Evolutionary conservation across 2,329 filamentous ascomycete species (phyloP).

Genomic region (Calonectria naviculata): DNA sequence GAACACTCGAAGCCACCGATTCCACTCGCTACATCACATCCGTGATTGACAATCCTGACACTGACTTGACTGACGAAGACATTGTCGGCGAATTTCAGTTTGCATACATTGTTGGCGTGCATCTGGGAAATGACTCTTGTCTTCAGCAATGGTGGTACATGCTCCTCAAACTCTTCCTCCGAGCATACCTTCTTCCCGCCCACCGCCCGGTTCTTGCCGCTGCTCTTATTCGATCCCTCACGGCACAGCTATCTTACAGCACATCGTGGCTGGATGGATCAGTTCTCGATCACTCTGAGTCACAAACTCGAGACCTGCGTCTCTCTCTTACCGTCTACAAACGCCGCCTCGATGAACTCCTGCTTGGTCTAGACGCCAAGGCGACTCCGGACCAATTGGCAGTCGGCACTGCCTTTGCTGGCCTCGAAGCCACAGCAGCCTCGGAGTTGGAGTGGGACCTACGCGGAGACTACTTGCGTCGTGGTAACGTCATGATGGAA

Average conservation of each 20-base stretch:
- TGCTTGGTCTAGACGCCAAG: slow-evolving; percentile 48
- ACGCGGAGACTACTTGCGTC: slow-evolving; percentile 58
- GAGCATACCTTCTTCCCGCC: slow-evolving; percentile 58
- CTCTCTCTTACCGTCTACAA: slow-evolving; percentile 65
- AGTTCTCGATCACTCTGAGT: slow-evolving; percentile 51
- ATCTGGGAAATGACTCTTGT: slow-evolving; percentile 68
- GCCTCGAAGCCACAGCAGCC: slow-evolving; percentile 45
- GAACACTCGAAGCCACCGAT: slow-evolving; percentile 58
- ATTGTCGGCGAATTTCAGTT: slow-evolving; percentile 71
- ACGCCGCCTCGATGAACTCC: slow-evolving; percentile 60
- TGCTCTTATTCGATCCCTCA: slow-evolving; percentile 61
- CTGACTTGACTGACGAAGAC: slow-evolving; percentile 49
- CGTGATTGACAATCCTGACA: slow-evolving; percentile 46
- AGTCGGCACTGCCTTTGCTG: slow-evolving; percentile 59
- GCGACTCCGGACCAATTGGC: slow-evolving; percentile 54
- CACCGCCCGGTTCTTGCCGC: slow-evolving; percentile 56
- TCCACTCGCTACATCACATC: slow-evolving; percentile 59
- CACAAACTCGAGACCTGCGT: slow-evolving; percentile 51
- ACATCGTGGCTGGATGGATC: slow-evolving; percentile 59
- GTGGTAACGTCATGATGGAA: slow-evolving; percentile 62
- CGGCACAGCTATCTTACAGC: slow-evolving; percentile 67
- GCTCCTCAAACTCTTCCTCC: slow-evolving; percentile 61
- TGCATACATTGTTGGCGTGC: slow-evolving; percentile 66
- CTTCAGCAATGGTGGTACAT: slow-evolving; percentile 73
- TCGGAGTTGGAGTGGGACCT: slow-evolving; percentile 67